phyloP scores from a whole-genome alignment of 2,329 filamentous ascomycete species.

The Thermomyces lanuginosus region DNA sequence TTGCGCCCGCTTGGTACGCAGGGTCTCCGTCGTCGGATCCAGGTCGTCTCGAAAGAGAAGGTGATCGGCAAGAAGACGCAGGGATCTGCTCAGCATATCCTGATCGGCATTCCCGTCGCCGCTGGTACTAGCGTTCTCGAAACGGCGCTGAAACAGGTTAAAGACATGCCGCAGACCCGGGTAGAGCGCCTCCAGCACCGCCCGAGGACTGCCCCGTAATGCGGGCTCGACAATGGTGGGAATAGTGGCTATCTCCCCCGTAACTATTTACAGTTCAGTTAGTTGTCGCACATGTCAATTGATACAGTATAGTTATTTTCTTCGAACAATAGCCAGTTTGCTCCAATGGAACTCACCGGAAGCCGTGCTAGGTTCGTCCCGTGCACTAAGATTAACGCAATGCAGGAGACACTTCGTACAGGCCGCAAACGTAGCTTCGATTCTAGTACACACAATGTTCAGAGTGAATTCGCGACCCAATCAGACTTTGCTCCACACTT shows the following conservation, averaged over 20 bases:
- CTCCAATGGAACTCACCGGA: conserved; percentile 13
- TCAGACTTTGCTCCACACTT: conserved; percentile 6
- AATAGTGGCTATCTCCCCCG: conserved; percentile 12
- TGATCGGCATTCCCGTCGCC: conserved; percentile 12
- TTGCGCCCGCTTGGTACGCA: conserved; percentile 23
- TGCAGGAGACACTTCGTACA: conserved; percentile 23
- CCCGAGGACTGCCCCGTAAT: conserved; percentile 17
- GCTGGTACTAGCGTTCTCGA: too few relatives aligned
- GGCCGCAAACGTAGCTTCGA: conserved; percentile 23
- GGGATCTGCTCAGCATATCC: conserved; percentile 4
- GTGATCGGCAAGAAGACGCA: conserved; percentile 14
- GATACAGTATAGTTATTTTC: not conserved
- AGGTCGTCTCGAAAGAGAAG: conserved; percentile 20
- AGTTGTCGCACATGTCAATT: too few relatives aligned
- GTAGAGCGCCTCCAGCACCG: conserved; percentile 20
- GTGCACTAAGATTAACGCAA: conserved; percentile 21
- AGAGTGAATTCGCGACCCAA: not conserved
- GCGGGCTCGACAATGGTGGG: conserved; percentile 16
- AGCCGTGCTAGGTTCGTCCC: too few relatives aligned
- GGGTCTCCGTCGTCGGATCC: conserved; percentile 20
- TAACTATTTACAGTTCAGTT: conserved; percentile 1
- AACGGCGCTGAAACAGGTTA: conserved; percentile 15
- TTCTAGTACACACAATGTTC: conserved; percentile 7
- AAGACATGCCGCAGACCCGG: conserved; percentile 20
- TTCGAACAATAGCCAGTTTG: not conserved